Evolutionary conservation across 2,329 filamentous ascomycete genomes (phyloP).

Genomic region (Bimuria novae-zelandiae): DNA sequence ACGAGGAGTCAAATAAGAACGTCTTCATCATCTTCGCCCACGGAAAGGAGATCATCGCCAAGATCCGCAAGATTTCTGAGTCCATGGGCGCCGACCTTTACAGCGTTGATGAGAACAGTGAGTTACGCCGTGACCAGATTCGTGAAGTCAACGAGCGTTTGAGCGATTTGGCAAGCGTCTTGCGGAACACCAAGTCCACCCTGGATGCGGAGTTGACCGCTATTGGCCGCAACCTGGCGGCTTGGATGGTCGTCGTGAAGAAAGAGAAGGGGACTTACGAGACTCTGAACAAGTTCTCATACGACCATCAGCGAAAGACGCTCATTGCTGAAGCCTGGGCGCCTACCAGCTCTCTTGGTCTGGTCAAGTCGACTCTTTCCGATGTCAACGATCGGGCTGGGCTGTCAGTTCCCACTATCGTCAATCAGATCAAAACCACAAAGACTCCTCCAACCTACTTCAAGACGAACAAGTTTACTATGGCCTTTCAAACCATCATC

Average conservation of each 20-base stretch:
- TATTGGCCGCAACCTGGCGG: slow-evolving; percentile 88
- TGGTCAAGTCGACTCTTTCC: slow-evolving; percentile 91
- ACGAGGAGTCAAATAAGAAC: slow-evolving; percentile 93
- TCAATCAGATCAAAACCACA: slow-evolving; percentile 96
- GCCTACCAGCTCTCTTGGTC: slow-evolving; percentile 83
- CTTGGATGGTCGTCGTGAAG: slow-evolving; percentile 96
- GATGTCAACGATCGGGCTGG: slow-evolving; percentile 97
- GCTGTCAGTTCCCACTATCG: slow-evolving; percentile 95
- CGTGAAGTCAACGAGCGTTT: slow-evolving; percentile 96
- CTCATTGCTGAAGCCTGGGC: slow-evolving; percentile 98
- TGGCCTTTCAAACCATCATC: slow-evolving; percentile 98
- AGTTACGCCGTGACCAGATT: slow-evolving; percentile 91
- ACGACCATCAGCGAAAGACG: slow-evolving; percentile 92
- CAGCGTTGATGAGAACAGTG: slow-evolving; percentile 95
- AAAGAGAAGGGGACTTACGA: slow-evolving; percentile 99
- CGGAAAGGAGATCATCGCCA: slow-evolving; percentile 96
- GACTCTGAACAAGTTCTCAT: slow-evolving; percentile 94
- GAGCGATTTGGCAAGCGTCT: slow-evolving; percentile 86
- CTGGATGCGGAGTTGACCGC: slow-evolving; percentile 91
- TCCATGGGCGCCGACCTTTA: slow-evolving; percentile 95
- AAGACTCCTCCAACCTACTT: slow-evolving; percentile 97
- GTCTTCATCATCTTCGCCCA: slow-evolving; percentile 99
- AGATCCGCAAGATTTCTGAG: slow-evolving; percentile 99
- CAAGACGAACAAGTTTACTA: slow-evolving; percentile 98
- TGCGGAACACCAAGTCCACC: slow-evolving; percentile 93